Evolutionary conservation across 2,329 filamentous ascomycete species (phyloP).

Genomic region (Phaeosphaeriaceae sp.): DNA sequence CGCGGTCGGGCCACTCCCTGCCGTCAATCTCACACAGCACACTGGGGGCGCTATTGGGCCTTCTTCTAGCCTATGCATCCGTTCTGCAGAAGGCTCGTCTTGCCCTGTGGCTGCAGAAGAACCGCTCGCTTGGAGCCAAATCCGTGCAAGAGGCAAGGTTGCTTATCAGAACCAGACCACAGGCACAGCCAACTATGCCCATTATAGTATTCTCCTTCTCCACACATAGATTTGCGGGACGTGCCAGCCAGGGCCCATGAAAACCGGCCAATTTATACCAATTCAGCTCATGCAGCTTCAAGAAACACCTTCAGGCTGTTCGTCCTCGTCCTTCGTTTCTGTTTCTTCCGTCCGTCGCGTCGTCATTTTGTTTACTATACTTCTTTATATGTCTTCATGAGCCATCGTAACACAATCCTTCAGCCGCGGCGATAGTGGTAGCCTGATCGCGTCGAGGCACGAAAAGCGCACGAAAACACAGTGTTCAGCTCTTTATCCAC

Average conservation of each 20-base stretch:
- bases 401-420: slow-evolving; percentile 16
- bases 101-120: slow-evolving; percentile 29
- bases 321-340: slow-evolving; percentile 15
- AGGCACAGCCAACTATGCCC: slow-evolving; percentile 26
- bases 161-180: slow-evolving; percentile 44
- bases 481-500: not conserved
- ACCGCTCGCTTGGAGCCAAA: slow-evolving; percentile 26
- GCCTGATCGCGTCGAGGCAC: slow-evolving; percentile 7
- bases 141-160: slow-evolving; percentile 26
- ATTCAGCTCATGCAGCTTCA: slow-evolving; percentile 25
- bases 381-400: slow-evolving; percentile 8
- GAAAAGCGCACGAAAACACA: not conserved
- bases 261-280: slow-evolving; percentile 39
- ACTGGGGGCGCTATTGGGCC: slow-evolving; percentile 22
- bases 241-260: slow-evolving; percentile 32
- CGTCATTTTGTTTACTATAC: slow-evolving; percentile 3
- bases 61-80: slow-evolving; percentile 16
- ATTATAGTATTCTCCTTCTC: slow-evolving; percentile 31
- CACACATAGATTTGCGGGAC: slow-evolving; percentile 33
- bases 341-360: slow-evolving; percentile 6
- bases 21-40: slow-evolving; percentile 9
- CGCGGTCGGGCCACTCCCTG: slow-evolving; percentile 16
- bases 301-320: slow-evolving; percentile 18
- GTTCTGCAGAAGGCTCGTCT: slow-evolving; percentile 19
- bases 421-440: slow-evolving; percentile 21